Evolutionary conservation across 192 early-diverging fungal species (phyloP).

Genomic region (Ambispora gerdemannii): DNA sequence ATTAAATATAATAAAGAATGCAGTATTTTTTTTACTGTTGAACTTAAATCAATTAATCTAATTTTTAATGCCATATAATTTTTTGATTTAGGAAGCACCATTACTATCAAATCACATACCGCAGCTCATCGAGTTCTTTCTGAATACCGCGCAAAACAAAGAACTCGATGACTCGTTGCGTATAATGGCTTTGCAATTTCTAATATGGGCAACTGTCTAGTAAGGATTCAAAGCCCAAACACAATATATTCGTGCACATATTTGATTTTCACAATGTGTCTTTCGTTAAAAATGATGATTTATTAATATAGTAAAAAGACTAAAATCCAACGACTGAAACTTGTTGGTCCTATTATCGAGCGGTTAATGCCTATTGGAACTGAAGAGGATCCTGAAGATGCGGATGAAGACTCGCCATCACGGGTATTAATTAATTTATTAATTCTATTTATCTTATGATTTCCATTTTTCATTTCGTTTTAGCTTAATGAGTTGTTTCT

Average conservation of each 20-base stretch:
- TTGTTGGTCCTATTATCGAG: constrained; percentile 75
- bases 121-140: constrained; percentile 79
- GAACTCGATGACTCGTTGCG: constrained; percentile 68
- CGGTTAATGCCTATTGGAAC: constrained; percentile 79
- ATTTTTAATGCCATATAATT: too few relatives aligned
- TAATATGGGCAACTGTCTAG: constrained; percentile 74
- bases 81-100: constrained; percentile 59
- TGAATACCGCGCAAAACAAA: constrained; percentile 65
- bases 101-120: constrained; percentile 75
- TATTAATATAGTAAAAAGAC: constrained; percentile 63
- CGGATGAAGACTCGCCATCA: constrained; percentile 80
- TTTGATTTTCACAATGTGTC: too few relatives aligned
- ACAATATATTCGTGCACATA: too few relatives aligned
- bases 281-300: too few relatives aligned
- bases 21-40: background rate
- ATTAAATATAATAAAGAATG: background rate
- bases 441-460: constrained; percentile 16
- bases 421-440: constrained; percentile 32
- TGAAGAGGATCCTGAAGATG: constrained; percentile 77
- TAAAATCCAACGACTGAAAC: constrained; percentile 79
- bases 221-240: constrained; percentile 51
- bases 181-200: constrained; percentile 78
- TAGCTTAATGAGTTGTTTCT: too few relatives aligned
- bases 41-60: background rate
- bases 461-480: too few relatives aligned